A percentile compares a stretch with the other conserved stretches of the same genome.
Evolutionary conservation across 2,329 filamentous ascomycete species (phyloP).

Genomic region (Alternaria novae-zelandiae): DNA sequence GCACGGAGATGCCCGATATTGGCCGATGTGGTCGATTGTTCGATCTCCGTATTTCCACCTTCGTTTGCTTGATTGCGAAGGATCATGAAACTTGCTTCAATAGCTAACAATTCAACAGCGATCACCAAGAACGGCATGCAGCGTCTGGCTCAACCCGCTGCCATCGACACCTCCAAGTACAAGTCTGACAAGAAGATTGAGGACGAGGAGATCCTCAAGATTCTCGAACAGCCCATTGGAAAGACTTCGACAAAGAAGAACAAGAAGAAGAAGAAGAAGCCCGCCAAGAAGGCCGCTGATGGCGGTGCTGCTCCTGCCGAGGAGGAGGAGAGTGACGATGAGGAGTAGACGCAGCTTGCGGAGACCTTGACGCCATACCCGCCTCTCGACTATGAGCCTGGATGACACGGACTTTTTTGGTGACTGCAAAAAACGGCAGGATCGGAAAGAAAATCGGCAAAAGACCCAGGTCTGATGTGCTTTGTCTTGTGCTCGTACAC

Average conservation of each 20-base stretch:
- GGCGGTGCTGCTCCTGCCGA: constrained; percentile 50
- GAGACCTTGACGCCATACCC: not conserved
- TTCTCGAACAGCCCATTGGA: constrained; percentile 83
- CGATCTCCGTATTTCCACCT: not conserved
- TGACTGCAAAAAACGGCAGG: not conserved
- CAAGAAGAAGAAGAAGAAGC: constrained; percentile 81
- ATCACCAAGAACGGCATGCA: constrained; percentile 98
- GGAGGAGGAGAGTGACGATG: constrained; percentile 43
- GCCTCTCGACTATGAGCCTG: constrained; percentile 2
- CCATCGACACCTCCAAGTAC: constrained; percentile 79
- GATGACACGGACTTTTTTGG: constrained; percentile 1
- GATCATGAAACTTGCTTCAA: not conserved
- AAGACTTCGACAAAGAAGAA: constrained; percentile 75
- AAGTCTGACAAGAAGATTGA: constrained; percentile 98
- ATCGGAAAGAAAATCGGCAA: not conserved
- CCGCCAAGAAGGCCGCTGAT: constrained; percentile 69
- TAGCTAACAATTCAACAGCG: constrained; percentile 59
- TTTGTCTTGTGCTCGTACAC: not conserved
- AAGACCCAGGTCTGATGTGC: not conserved
- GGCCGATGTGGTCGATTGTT: not conserved
- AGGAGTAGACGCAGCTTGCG: constrained; percentile 39
- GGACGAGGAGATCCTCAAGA: constrained; percentile 93
- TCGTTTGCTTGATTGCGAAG: not conserved
- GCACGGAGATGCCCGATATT: not conserved
- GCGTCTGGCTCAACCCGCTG: constrained; percentile 78